Base-by-base conservation (phyloP, 305 asterid species). In the Fraxinus ornus region DNA sequence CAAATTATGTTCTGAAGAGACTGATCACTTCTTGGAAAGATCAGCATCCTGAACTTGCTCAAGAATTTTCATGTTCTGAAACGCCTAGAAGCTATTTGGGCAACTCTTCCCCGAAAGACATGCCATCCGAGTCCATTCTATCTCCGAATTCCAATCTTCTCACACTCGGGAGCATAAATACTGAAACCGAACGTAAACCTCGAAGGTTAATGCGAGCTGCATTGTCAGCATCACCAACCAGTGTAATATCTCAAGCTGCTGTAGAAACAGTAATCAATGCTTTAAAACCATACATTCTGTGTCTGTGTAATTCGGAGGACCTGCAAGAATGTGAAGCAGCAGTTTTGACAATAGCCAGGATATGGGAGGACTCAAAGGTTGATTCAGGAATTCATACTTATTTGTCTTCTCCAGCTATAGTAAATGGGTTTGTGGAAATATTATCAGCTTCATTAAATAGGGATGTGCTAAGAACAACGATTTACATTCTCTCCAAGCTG, bases 1-100 rank as follows among this genome's bases (percentile, higher is more conserved):
- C 95, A 64, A 94, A 94, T 77, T 94, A 94, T 85, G 98, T 94
- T 57, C 92, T 94, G 10, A 94, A 90, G 89, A 89, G 98, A 76
- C 72, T 94, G 62, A 94, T 94, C 35, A 88, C 97, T 55, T 92
- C 97, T 52, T 94, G 98, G 98, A 94, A 86, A 85, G 98, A 94
- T 64, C 97, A 92, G 81, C 91, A 93, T 86, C 97, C 98, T 76
- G 95, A 92, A 17, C 87, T 91, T 79, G 94, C 95, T 77, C 94
- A 88, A 78, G 97, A 93, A 72, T 87, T 88, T 77, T 90, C 97
- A 12, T 87, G 84, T 83, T 78, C 81, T n/a, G 97, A 88, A 83
- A 90, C 95, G 3, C 94, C 93, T 24, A 83, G 55, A 74, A 90
- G 80, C 30, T 84, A 82, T 77, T 64, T 78, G 76, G 85, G 77